Percentiles rank a stretch among this genome's conserved stretches.
Conservation (phyloP, 441 rosid genomes). For the Dalechampia spathulata region DNA sequence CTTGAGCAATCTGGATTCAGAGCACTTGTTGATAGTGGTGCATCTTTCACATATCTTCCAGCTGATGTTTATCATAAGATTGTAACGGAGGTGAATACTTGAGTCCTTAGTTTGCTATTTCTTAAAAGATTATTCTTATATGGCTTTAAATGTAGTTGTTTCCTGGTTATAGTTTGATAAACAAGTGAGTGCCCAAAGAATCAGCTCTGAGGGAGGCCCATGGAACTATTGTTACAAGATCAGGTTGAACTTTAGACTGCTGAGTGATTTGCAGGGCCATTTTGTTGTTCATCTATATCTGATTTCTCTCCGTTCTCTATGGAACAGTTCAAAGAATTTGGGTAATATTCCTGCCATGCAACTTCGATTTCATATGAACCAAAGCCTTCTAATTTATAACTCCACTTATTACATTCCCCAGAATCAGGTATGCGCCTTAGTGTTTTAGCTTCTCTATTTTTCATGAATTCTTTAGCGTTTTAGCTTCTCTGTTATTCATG, state of each 20-base stretch:
- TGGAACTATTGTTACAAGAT: constrained; percentile 32
- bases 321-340: constrained; percentile 18
- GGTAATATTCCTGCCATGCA: constrained; percentile 19
- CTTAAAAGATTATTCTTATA: not conserved
- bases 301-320: constrained; percentile 1
- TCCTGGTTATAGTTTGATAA: constrained; percentile 26
- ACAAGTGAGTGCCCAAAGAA: constrained; percentile 22
- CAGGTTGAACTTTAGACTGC: constrained; percentile 21
- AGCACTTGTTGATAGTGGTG: constrained; percentile 35
- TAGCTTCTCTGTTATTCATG: constrained; percentile 3
- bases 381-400: constrained; percentile 22
- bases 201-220: constrained; percentile 14
- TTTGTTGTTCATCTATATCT: constrained; percentile 4
- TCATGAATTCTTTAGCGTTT: constrained; percentile 2
- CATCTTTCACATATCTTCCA: constrained; percentile 39
- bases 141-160: not conserved
- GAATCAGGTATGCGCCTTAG: constrained; percentile 12
- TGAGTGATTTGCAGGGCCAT: not conserved
- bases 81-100: constrained; percentile 24
- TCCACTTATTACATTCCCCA: constrained; percentile 19
- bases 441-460: not conserved
- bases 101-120: not conserved
- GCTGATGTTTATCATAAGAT: constrained; percentile 18
- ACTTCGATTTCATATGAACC: constrained; percentile 18
- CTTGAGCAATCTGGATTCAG: constrained; percentile 26